A percentile compares a stretch with the other conserved stretches of the same genome.
These are phyloP conservation scores for Cryphonectria naterciae DNA, from an alignment of 2,329 filamentous ascomycete species.

Conservation along the genomic window DNA sequence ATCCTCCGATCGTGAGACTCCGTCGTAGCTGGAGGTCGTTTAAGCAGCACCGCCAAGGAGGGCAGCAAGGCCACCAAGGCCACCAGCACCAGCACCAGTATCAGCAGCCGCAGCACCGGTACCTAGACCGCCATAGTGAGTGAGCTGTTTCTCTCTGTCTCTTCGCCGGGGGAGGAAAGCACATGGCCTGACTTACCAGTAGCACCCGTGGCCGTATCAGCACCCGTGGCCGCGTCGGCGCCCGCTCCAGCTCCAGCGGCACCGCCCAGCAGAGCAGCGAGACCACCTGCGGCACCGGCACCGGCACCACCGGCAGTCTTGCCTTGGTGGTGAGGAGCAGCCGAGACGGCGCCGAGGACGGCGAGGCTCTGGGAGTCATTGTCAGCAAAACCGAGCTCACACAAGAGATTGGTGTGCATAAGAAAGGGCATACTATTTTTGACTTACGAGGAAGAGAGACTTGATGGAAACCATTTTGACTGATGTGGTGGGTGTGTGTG, in stretches of 20 bases:
- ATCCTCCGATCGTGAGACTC: not conserved
- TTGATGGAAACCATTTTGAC: conserved; percentile 20
- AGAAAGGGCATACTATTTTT: not conserved
- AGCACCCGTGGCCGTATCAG: not conserved
- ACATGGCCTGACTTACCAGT: not conserved
- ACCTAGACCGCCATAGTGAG: not conserved
- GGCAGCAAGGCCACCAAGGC: conserved; percentile 1
- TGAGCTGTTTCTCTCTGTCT: not conserved
- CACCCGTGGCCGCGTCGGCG: not conserved
- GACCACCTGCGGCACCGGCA: not conserved
- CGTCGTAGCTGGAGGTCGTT: not conserved
- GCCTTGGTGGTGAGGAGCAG: conserved; percentile 22
- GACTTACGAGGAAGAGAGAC: conserved; percentile 17
- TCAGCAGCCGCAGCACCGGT: not conserved
- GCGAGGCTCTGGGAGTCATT: not conserved
- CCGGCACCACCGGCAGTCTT: conserved; percentile 4
- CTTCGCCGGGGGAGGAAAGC: not conserved
- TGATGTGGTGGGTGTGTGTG: not conserved
- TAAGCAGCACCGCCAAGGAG: conserved; percentile 1
- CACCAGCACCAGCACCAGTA: not conserved
- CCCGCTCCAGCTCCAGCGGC: not conserved
- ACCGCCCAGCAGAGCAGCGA: conserved; percentile 10
- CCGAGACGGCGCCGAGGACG: conserved; percentile 9
- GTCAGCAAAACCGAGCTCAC: not conserved
- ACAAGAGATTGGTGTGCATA: not conserved